A percentile compares a stretch with the other conserved stretches of the same genome.
phyloP scores from a whole-genome alignment of 768 basidiomycete genomes.

The Epithele typhae region DNA sequence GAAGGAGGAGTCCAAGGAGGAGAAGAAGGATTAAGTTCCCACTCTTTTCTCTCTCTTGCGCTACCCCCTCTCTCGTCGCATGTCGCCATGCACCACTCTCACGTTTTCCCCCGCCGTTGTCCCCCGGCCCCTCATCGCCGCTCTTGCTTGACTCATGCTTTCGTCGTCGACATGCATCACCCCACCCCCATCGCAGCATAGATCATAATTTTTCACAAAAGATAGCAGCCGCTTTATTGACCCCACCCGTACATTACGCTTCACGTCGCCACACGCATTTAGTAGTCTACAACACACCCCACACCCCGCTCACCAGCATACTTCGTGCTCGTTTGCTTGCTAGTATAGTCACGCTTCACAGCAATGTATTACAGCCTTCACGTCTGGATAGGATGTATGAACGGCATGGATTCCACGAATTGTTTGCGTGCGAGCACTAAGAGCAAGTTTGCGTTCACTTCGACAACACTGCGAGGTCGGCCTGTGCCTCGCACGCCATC shows the following conservation, averaged over 20 bases:
- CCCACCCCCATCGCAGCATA: constrained; percentile 8
- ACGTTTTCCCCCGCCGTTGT: too few species aligned
- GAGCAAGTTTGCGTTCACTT: too few species aligned
- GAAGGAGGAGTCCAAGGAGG: constrained; percentile 44
- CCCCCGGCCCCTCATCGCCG: background rate
- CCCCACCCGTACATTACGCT: constrained; percentile 9
- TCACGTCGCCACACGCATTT: constrained; percentile 7
- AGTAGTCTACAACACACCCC: background rate
- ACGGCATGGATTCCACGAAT: too few species aligned
- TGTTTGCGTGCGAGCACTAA: too few species aligned
- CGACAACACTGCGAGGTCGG: too few species aligned
- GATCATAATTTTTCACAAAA: constrained; percentile 14
- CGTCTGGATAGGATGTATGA: too few species aligned
- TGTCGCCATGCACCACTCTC: background rate
- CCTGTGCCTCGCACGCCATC: too few species aligned
- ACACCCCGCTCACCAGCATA: constrained; percentile 12
- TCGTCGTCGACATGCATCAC: background rate
- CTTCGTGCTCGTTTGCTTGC: constrained; percentile 3
- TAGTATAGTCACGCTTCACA: constrained; percentile 14
- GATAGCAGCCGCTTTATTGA: constrained; percentile 13
- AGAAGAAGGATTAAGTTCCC: constrained; percentile 78
- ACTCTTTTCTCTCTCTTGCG: constrained; percentile 6
- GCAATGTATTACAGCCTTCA: constrained; percentile 12
- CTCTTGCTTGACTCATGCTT: background rate
- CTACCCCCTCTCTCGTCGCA: background rate